Evolutionary conservation across 1,139 yeast genomes (phyloP), one percentile per base, ranked within the genome.

Genomic region (Suhomyces maxii): DNA sequence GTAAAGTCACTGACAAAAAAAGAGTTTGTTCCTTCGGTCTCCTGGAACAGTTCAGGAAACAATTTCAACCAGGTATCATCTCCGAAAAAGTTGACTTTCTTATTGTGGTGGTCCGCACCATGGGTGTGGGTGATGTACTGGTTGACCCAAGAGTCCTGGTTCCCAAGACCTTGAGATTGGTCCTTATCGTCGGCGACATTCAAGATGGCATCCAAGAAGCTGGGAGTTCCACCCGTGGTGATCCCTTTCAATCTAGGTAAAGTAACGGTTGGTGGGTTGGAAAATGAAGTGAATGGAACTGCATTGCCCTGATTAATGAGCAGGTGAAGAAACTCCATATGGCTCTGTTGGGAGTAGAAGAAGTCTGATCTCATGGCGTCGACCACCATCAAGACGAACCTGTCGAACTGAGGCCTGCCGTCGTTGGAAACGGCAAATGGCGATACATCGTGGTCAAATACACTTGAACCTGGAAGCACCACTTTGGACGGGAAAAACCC

Each of bases 41-140:
- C 73, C 28, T 73, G 72, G 59, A 93, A 91, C 54, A 76, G 75
- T 14, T 59, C 60, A 1, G 76, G 76, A 56, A 90, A 95, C 40
- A 93, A 73, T 60, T 90, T 91, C 53, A 91, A 68, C 99, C 99
- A 95, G 1, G 99, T 93, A 61, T 93, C 99, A 64, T 93, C 99
- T 26, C 99, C 99, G 69, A 80, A 93, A 79, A 93, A 89, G 59
- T 89, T 85, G 36, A 93, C 71, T 0, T 42, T 53, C 44, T 67
- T 76, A 56, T 77, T 78, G 7, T 8, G n/a, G 11, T 35, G n/a
- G 11, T 35, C 30, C 5, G 31, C 37, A n/a, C n/a, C n/a, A n/a
- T n/a, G n/a, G n/a, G n/a, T n/a, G 30, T 69, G 69, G 2, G 62
- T 46, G 11, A 44, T 34, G 65, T 90, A 73, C 61, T 93, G 98